These are phyloP conservation scores for Papiliotrema fonsecae DNA, from an alignment of 1,284 basidiomycete genomes.

Conservation along the genomic window DNA sequence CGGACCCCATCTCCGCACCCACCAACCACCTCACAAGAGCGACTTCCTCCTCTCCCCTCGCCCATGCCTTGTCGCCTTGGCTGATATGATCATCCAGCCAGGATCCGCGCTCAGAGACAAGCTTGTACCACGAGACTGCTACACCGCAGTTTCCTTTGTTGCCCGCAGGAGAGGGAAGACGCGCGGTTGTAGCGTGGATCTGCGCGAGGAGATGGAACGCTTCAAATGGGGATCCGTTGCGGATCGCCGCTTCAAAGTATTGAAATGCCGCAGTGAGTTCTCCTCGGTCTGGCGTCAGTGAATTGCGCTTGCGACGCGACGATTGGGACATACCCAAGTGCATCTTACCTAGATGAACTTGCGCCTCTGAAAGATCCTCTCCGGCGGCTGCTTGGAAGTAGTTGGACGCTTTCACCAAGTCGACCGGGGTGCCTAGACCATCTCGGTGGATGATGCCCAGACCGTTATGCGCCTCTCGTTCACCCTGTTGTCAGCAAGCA, in stretches of 20 bases:
- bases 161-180: constrained; percentile 18
- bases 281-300: constrained; percentile 20
- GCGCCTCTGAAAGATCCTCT: constrained; percentile 81
- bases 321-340: constrained; percentile 60
- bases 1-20: constrained; percentile 85
- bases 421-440: constrained; percentile 62
- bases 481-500: constrained; percentile 54
- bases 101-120: constrained; percentile 77
- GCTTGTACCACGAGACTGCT: constrained; percentile 76
- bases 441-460: constrained; percentile 90
- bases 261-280: constrained; percentile 56
- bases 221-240: constrained; percentile 82
- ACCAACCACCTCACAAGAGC: constrained; percentile 85
- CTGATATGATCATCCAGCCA: constrained; percentile 81
- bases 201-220: constrained; percentile 85
- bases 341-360: constrained; percentile 82
- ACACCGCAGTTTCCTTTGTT: constrained; percentile 64
- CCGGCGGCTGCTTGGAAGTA: constrained; percentile 77
- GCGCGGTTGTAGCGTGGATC: constrained; percentile 63
- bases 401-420: constrained; percentile 54
- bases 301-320: neutral
- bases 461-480: constrained; percentile 81
- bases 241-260: constrained; percentile 75
- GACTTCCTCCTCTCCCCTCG: constrained; percentile 58
- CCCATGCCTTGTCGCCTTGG: constrained; percentile 78